Evolutionary conservation across 768 basidiomycete species (phyloP), one percentile per base, ranked within the genome.

Genomic region (Leucocoprinus leucothites): DNA sequence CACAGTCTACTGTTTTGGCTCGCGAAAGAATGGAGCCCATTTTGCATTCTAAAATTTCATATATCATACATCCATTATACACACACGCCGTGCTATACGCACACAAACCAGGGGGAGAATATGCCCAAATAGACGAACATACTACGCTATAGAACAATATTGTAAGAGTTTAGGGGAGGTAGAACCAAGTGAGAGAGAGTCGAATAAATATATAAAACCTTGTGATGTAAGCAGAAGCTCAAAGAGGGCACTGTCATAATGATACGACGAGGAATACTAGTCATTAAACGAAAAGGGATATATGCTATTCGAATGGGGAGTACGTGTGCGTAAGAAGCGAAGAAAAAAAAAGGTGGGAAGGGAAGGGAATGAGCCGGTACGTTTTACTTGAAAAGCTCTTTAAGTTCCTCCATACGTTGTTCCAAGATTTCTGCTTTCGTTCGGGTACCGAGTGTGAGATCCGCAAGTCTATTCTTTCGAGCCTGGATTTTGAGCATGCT

Each of bases 391-490:
- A 93, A 92, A 53, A 93, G 73, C 67, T 89, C 82, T 54, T 81
- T 79, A 57, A 96, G 79, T 64, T 97, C 94, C 62, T 95, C 91
- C 81, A 94, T 77, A 57, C 95, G 86, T 57, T 92, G 86, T 57
- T 88, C 85, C 69, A 91, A 72, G 61, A 98, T 73, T 65, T 98
- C 95, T 38, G 87, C 82, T 68, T 96, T 95, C 73, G 83, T 93
- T 64, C 82, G 87, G 60, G 91, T 85, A 38, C 90, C 92, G 42
- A 97, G 79, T 3, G 96, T 95, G 84, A 97, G 86, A 63, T 97
- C 93, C 41, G 96, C 96, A 55, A 99, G 74, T 60, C 87, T 91
- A 14, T 89, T 91, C 75, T 99, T 99, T 79, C 94, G 93, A 70
- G 79, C 81, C 73, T 99, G 96, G 6, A 98, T 93, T 71, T 94